Base-by-base conservation (phyloP, 169 alveolate species). In the Eimeria acervulina region DNA sequence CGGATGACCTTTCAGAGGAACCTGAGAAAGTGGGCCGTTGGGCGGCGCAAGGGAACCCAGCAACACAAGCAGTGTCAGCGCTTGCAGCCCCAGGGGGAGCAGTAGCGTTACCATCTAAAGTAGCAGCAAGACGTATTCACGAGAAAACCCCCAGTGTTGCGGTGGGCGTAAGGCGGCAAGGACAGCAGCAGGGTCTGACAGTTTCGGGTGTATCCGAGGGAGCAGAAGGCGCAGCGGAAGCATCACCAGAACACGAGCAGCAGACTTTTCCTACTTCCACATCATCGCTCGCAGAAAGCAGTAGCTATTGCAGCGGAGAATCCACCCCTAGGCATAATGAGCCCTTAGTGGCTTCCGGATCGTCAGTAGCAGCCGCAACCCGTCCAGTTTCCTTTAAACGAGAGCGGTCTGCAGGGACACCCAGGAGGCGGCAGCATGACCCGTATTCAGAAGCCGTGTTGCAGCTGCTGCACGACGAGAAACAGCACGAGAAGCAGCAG, bases 391-490 rank as follows among this genome's bases (percentile, higher is more conserved):
- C 74, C 42, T 31, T 7, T 1, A 15, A 55, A 33, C 61, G 80
- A 19, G 80, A 55, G 23, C 42, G 47, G 12, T 17, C 93, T 15
- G 78, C 78, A 40, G 78, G 74, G 40, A 51, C 55, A 6, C 55
- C 74, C 78, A 28, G 55, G 78, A 51, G 80, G 72, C 52, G 90
- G 59, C 93, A 42, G 61, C 80, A 84, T 40, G 93, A 84, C 42
- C 93, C 93, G 1, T 84, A 47, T 59, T 84, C 80, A 8, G 80
- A 84, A 1, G 93, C 93, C 42, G 93, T 84, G 78, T 61, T 84
- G 93, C 93, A 55, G 80, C 23, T 84, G 78, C 80, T 84, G 80
- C 90, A 47, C 23, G 72, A 51, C 28, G 90, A 81, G 31, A 21
- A 76, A 8, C 89, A 78, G 87, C 87, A 51, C 28, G 90, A 81